Base-by-base conservation (phyloP, 2,329 filamentous ascomycete genomes). In the Fusarium domesticum region DNA sequence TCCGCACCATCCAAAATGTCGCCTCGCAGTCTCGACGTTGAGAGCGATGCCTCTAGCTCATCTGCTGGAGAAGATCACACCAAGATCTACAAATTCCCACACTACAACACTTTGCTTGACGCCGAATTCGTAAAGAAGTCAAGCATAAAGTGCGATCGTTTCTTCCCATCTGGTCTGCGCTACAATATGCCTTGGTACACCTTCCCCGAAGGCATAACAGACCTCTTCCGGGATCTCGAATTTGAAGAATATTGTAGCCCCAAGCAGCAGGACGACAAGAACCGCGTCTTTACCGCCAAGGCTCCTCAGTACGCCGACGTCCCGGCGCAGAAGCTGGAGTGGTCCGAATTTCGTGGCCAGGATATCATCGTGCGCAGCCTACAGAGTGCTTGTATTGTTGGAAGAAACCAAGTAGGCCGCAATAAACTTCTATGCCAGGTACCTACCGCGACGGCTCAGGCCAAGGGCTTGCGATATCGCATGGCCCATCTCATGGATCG, bases 351-450 rank as follows among this genome's bases (percentile, higher is more conserved):
- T 4, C 34, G 23, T 18, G 33, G 33, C 3, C 30, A 25, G 17
- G 35, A 37, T 17, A 47, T 43, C 17, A 38, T 50, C 20, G 35
- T 50, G 10, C 12, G 35, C 7, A 47, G 48, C 17, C 33, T 15
- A 20, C 35, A 37, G 16, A 11, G 10, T 28, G 10, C 23, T 12
- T 12, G 14, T 8, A 12, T 28, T 12, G 23, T 28, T 12, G 23
- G 23, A 4, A 8, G n/a, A 28, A 28, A 28, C 23, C 23, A 28
- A 28, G n/a, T n/a, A n/a, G n/a, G n/a, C n/a, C n/a, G n/a, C 23
- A 8, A 28, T 12, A 28, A 28, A 12, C 10, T 28, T 28, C 23
- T 28, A 10, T 12, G 23, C 23, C 7, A 28, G 23, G 10, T n/a
- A n/a, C 23, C 23, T 12, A 10, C 14, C 14, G 23, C 10, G 17